Base-by-base conservation (phyloP, 768 basidiomycete genomes). In the Suillus fuscotomentosus region DNA sequence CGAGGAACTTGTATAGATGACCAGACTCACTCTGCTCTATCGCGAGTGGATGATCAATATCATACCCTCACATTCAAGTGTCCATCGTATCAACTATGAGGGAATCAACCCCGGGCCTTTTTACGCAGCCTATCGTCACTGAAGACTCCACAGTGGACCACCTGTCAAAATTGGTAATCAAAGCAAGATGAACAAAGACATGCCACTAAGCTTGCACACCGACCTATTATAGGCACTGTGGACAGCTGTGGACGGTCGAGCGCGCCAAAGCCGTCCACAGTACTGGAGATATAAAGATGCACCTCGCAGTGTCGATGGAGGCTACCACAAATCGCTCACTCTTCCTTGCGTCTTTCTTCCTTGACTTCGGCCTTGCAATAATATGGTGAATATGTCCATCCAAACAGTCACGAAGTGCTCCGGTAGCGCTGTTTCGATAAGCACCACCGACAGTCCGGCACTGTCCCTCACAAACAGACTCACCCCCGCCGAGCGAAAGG, bases 381-480 rank as follows among this genome's bases (percentile, higher is more conserved):
- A 13, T 27, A 17, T 20, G 24, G 8, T 42, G 42, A 39, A 59
- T 2, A 59, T 20, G 27, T 7, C 57, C 39, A 31, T 31, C 57
- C 20, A 17, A 20, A 27, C 57, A 20, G 41, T 20, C 27, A 59
- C 13, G 17, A 59, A 41, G 24, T 11, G 41, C 57, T 42, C 57
- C 3, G 27, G 27, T 31, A 59, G 57, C 41, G 11, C 24, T 59
- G 20, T 27, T 31, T 42, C 41, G 3, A 61, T 34, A 34, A 20
- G 36, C 22, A 53, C 60, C 48, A 38, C n/a, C 48, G 41, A 63
- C 27, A 24, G 54, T 31, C 45, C 43, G 8, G 43, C 42, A 41
- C 60, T 60, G 31, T 53, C 63, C 22, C 60, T 43, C 11, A 62
- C 66, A 31, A 61, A 69, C 48, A 36, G 54, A 31, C 63, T 69